Conservation (phyloP, 345 rosid genomes). For the Moricandia arvensis region DNA sequence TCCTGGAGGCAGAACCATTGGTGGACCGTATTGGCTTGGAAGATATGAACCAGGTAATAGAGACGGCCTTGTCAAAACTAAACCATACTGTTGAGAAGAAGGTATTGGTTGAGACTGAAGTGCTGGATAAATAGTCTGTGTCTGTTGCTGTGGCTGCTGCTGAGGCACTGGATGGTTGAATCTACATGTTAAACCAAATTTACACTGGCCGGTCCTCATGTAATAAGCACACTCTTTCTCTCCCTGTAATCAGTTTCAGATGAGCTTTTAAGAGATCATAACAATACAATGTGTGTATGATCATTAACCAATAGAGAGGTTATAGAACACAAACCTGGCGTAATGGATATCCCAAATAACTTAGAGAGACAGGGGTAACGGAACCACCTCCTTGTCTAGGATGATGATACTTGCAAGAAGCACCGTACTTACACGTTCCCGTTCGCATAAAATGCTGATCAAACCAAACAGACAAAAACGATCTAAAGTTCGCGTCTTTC, state of each 20-base stretch:
- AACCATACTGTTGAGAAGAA: constrained; percentile 72
- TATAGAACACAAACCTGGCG: constrained; percentile 65
- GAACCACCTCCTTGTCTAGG: constrained; percentile 77
- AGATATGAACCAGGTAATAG: constrained; percentile 64
- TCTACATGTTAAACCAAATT: constrained; percentile 86
- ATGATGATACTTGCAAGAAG: constrained; percentile 94
- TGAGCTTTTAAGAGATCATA: not conserved
- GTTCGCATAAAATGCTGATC: constrained; percentile 84
- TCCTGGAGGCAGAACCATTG: constrained; percentile 63
- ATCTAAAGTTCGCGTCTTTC: not conserved
- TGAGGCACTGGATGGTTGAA: constrained; percentile 88
- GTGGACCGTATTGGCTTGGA: constrained; percentile 68
- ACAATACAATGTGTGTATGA: constrained; percentile 4
- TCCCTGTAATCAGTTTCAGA: constrained; percentile 51
- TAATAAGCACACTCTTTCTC: constrained; percentile 93
- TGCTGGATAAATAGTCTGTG: constrained; percentile 46
- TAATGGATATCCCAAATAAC: constrained; percentile 74
- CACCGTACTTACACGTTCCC: constrained; percentile 88
- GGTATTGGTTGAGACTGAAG: constrained; percentile 67
- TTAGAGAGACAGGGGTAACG: constrained; percentile 52
- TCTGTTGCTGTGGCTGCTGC: constrained; percentile 23
- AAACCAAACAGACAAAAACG: not conserved
- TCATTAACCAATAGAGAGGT: not conserved
- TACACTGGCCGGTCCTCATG: constrained; percentile 88
- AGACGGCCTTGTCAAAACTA: constrained; percentile 79